Evolutionary conservation across 257 asterid species (phyloP).

Genomic region (Primulina tabacum): DNA sequence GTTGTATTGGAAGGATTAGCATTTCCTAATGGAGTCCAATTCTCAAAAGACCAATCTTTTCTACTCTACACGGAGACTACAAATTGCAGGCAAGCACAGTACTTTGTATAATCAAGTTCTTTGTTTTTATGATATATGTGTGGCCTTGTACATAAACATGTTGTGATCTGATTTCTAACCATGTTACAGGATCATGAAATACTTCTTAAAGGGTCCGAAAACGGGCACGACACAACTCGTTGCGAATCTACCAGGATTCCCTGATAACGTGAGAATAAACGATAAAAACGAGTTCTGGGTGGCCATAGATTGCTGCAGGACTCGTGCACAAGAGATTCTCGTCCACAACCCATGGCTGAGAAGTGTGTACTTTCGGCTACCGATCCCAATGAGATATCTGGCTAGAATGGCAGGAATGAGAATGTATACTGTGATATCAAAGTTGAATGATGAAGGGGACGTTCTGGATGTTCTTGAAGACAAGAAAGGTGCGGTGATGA

Average conservation of each 20-base stretch:
- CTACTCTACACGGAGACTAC: constrained; percentile 86
- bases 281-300: constrained; percentile 81
- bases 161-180: background rate
- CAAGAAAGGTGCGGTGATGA: constrained; percentile 70
- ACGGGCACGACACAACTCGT: constrained; percentile 45
- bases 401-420: constrained; percentile 65
- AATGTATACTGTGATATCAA: constrained; percentile 70
- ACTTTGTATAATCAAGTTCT: too few relatives aligned
- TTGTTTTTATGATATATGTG: too few relatives aligned
- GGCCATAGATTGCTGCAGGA: constrained; percentile 87
- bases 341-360: constrained; percentile 68
- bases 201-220: constrained; percentile 60
- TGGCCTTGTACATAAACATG: too few relatives aligned
- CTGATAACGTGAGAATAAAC: constrained; percentile 69
- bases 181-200: constrained; percentile 59
- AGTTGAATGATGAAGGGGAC: constrained; percentile 55
- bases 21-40: constrained; percentile 83
- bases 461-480: constrained; percentile 87
- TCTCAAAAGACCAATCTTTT: constrained; percentile 75
- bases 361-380: constrained; percentile 64
- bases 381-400: constrained; percentile 61
- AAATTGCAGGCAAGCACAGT: constrained; percentile 59
- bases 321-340: constrained; percentile 58
- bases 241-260: constrained; percentile 80
- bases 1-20: constrained; percentile 73